Evolutionary conservation across 1,284 basidiomycete species (phyloP).

Genomic region (Polyporus tsugae): DNA sequence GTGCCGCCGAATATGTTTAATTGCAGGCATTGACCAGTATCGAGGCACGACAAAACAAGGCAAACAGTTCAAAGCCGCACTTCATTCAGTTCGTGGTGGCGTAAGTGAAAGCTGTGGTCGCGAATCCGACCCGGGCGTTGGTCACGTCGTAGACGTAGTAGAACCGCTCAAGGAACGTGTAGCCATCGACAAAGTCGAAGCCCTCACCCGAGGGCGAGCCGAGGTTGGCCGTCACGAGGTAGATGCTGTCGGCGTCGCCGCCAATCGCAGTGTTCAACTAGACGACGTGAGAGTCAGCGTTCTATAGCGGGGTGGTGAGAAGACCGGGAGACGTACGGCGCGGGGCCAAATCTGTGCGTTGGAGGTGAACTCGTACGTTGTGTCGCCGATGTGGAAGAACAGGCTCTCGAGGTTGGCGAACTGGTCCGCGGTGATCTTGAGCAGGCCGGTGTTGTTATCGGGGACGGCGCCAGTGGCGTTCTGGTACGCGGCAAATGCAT

Average conservation of each 20-base stretch:
- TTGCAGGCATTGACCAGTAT: no score
- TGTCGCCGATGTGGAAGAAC: conserved; percentile 19
- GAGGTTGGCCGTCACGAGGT: conserved; percentile 40
- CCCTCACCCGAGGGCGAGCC: conserved; percentile 35
- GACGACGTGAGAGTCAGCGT: conserved; percentile 35
- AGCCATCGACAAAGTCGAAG: conserved; percentile 45
- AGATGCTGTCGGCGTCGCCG: conserved; percentile 36
- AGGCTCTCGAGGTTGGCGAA: conserved; percentile 37
- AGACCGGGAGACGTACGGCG: conserved; percentile 7
- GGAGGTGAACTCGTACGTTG: conserved; percentile 14
- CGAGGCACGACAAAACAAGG: no score
- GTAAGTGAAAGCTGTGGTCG: conserved; percentile 51
- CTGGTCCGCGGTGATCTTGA: conserved; percentile 34
- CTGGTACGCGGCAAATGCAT: conserved; percentile 26
- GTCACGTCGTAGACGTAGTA: conserved; percentile 71
- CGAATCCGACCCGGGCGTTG: conserved; percentile 55
- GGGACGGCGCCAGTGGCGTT: conserved; percentile 33
- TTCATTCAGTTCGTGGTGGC: conserved; percentile 47
- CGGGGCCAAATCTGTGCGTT: conserved; percentile 23
- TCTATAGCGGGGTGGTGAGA: conserved; percentile 31
- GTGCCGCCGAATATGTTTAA: no score
- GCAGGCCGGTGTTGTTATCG: conserved; percentile 37
- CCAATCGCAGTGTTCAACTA: conserved; percentile 42
- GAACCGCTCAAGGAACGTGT: conserved; percentile 60
- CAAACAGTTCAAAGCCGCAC: no score